These are phyloP conservation scores for Dactylellina haptotyla DNA, from an alignment of 2,329 filamentous ascomycete species.

Conservation along the genomic window DNA sequence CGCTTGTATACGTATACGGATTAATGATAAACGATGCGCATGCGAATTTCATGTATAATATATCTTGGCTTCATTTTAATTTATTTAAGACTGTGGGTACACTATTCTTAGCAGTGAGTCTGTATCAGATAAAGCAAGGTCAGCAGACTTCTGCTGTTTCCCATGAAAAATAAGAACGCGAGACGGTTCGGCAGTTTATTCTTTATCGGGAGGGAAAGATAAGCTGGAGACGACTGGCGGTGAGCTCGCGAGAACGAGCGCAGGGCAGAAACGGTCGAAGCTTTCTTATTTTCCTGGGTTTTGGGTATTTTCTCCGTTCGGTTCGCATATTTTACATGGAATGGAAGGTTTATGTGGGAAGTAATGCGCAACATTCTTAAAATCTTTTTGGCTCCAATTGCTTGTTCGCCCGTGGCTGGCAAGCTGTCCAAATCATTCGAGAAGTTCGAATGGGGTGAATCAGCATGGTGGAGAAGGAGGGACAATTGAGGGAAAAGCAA, in stretches of 20 bases:
- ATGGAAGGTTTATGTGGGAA: neutral
- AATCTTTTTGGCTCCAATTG: too few relatives aligned
- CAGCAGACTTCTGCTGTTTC: too few relatives aligned
- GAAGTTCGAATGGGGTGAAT: neutral
- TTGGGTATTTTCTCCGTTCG: neutral
- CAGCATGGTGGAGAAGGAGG: neutral
- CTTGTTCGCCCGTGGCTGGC: too few relatives aligned
- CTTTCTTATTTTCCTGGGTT: neutral
- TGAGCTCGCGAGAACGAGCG: neutral
- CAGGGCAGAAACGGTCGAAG: neutral
- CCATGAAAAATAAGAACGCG: neutral
- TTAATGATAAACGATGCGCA: too few relatives aligned
- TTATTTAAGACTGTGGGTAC: neutral
- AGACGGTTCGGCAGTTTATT: slow-evolving; percentile 8
- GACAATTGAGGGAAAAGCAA: neutral
- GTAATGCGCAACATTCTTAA: too few relatives aligned
- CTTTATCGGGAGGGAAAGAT: neutral
- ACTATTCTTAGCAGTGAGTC: slow-evolving; percentile 20
- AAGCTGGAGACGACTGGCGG: neutral
- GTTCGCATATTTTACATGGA: too few relatives aligned
- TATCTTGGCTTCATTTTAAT: neutral
- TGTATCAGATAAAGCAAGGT: slow-evolving; percentile 20
- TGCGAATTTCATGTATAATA: neutral
- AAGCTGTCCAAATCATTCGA: neutral
- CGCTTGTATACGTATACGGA: too few relatives aligned